A percentile compares a stretch with the other conserved stretches of the same genome.
phyloP scores from a whole-genome alignment of 352 stramenopile species.

The Blastocystis sp. region DNA sequence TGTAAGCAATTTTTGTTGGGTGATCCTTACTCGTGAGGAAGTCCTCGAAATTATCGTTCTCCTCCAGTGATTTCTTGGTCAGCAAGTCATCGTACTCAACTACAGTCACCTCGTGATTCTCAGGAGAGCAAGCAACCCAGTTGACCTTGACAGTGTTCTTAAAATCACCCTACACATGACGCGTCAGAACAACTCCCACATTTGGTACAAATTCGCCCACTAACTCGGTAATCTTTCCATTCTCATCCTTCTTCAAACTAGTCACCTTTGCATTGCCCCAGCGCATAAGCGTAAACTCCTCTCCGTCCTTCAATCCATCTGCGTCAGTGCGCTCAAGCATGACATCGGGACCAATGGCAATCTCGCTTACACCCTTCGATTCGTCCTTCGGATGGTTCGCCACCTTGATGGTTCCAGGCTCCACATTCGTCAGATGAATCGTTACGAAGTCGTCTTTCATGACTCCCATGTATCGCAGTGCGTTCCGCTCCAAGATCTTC shows the following conservation, averaged over 20 bases:
- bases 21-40: constrained; percentile 79
- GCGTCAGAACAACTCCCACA: neutral
- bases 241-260: constrained; percentile 66
- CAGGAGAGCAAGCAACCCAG: constrained; percentile 82
- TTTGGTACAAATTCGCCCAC: constrained; percentile 72
- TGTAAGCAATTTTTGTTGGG: constrained; percentile 79
- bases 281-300: constrained; percentile 92
- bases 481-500: constrained; percentile 87
- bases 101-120: constrained; percentile 71
- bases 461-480: constrained; percentile 91
- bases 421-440: constrained; percentile 76
- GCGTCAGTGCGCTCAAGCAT: constrained; percentile 90
- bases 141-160: constrained; percentile 77
- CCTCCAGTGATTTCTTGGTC: constrained; percentile 94
- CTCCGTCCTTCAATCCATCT: constrained; percentile 81
- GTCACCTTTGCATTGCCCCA: constrained; percentile 83
- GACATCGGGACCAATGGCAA: constrained; percentile 66
- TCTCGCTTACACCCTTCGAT: constrained; percentile 54
- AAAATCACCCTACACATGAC: constrained; percentile 68
- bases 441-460: constrained; percentile 77
- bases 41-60: constrained; percentile 92
- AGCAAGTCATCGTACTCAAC: constrained; percentile 98
- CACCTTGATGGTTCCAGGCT: constrained; percentile 18
- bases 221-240: constrained; percentile 66
- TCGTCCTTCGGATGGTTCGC: constrained; percentile 62